Evolutionary conservation across 2,329 filamentous ascomycete genomes (phyloP).

Genomic region (Colletotrichum camelliae): DNA sequence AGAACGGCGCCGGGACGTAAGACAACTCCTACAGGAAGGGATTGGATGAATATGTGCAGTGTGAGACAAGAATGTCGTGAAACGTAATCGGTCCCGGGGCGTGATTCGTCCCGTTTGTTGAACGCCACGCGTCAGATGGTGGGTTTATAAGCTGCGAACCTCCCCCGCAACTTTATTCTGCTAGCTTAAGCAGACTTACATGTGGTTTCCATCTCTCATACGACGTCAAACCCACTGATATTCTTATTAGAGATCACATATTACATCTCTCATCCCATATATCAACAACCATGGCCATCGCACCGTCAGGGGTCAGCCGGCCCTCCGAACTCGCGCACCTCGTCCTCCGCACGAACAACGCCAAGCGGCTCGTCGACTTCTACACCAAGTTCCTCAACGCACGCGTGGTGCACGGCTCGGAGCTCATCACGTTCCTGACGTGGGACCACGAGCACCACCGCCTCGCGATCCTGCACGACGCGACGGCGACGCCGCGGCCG

Average conservation of each 20-base stretch:
- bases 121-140: background rate
- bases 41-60: background rate
- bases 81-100: background rate
- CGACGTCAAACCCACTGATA: background rate
- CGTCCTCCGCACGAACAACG: background rate
- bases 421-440: slow-evolving; percentile 39
- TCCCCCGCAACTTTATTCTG: background rate
- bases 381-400: slow-evolving; percentile 43
- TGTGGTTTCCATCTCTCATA: background rate
- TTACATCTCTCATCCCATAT: background rate
- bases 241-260: background rate
- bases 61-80: background rate
- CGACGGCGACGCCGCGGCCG: slow-evolving; percentile 26
- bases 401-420: slow-evolving; percentile 27
- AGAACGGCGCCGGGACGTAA: background rate
- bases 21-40: too few species aligned
- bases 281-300: background rate
- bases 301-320: background rate
- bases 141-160: background rate
- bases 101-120: background rate
- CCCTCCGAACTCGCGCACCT: slow-evolving; percentile 14
- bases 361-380: slow-evolving; percentile 33
- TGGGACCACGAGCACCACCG: slow-evolving; percentile 56
- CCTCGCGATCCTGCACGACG: slow-evolving; percentile 41
- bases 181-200: background rate